Conservation (phyloP, 78 protist genomes). For the Monocercomonoides exilis region DNA sequence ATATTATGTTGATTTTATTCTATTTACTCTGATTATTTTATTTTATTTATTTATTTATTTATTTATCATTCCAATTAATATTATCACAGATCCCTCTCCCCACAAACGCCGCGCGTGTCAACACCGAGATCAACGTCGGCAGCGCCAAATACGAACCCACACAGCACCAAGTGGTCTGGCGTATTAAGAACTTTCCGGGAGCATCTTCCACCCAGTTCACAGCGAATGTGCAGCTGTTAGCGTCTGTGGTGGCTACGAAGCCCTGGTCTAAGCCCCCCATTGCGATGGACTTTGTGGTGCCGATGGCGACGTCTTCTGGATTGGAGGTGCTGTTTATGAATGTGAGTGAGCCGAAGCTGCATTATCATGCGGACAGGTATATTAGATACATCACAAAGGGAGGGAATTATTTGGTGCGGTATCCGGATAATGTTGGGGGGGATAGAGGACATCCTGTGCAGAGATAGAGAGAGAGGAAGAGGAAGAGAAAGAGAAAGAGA, state of each 20-base stretch:
- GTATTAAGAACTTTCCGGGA: neutral
- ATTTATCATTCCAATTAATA: neutral
- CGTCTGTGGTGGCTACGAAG: slow-evolving; percentile 35
- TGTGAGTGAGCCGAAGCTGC: slow-evolving; percentile 43
- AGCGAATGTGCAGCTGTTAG: slow-evolving; percentile 73
- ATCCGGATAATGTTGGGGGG: neutral
- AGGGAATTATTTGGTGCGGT: slow-evolving; percentile 78
- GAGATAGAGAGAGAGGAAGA: no score
- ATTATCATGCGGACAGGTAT: slow-evolving; percentile 85
- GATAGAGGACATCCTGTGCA: neutral
- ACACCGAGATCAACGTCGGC: slow-evolving; percentile 56
- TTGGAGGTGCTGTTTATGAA: slow-evolving; percentile 85
- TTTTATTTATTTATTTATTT: no score
- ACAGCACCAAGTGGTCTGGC: slow-evolving; percentile 74
- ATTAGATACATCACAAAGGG: slow-evolving; percentile 87
- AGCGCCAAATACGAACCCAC: slow-evolving; percentile 81
- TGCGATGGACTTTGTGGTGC: slow-evolving; percentile 85
- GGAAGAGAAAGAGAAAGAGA: no score
- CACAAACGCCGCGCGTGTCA: slow-evolving; percentile 72
- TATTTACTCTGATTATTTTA: no score
- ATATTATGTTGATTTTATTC: no score
- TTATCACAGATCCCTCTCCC: slow-evolving; percentile 76
- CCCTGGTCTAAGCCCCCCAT: slow-evolving; percentile 89
- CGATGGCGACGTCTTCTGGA: slow-evolving; percentile 92
- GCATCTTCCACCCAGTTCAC: slow-evolving; percentile 17